Evolutionary conservation across 495 filamentous ascomycete species (phyloP).

Genomic region (Aspergillus avenaceus): DNA sequence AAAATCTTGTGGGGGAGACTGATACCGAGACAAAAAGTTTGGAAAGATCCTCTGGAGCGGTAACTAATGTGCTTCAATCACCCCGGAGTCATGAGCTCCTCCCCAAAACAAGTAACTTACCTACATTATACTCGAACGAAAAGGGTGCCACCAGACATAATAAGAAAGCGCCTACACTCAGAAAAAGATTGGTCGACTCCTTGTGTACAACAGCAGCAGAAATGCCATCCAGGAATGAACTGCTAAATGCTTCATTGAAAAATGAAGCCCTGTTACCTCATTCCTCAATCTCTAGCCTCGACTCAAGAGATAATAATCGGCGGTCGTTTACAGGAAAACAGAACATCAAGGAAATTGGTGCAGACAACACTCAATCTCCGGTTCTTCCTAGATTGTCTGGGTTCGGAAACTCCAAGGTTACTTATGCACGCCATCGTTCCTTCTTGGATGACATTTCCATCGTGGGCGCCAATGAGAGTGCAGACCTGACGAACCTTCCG

Average conservation of each 20-base stretch:
- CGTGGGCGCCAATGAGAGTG: constrained; percentile 6
- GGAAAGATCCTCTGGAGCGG: not conserved
- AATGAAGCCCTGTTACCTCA: not conserved
- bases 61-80: not conserved
- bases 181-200: constrained; percentile 37
- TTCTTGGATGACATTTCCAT: constrained; percentile 47
- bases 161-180: constrained; percentile 13
- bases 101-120: not conserved
- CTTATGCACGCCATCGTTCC: constrained; percentile 60
- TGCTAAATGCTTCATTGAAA: not conserved
- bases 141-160: not conserved
- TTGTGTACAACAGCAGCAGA: constrained; percentile 16
- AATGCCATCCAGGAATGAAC: not conserved
- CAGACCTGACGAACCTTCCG: constrained; percentile 1
- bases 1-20: not conserved
- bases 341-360: not conserved
- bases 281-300: not conserved
- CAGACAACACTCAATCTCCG: constrained; percentile 10
- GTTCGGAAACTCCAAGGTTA: constrained; percentile 43
- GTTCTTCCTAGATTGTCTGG: constrained; percentile 16
- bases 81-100: not conserved
- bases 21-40: not conserved
- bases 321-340: constrained; percentile 7
- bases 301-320: not conserved
- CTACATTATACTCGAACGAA: not conserved